A percentile compares a stretch with the other conserved stretches of the same genome.
These are phyloP conservation scores for Tulasnella sp. DNA, from an alignment of 768 basidiomycete species.

Conservation along the genomic window DNA sequence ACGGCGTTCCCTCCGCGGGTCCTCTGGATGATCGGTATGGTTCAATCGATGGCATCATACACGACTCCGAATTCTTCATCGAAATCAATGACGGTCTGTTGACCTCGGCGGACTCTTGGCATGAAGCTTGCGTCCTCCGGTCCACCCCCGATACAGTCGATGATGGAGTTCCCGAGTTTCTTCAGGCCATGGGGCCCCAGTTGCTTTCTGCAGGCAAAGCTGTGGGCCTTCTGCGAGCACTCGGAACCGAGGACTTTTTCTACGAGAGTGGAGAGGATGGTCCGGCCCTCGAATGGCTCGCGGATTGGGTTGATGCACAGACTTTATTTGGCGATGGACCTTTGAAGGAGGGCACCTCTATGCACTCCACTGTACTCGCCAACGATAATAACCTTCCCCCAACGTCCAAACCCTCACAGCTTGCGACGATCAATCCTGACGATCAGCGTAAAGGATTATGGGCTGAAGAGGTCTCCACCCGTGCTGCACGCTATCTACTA, in stretches of 20 bases:
- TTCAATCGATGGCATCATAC: slow-evolving; percentile 40
- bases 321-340: neutral
- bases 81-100: slow-evolving; percentile 59
- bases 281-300: slow-evolving; percentile 22
- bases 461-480: slow-evolving; percentile 25
- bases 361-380: neutral
- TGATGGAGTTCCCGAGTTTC: neutral
- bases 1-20: slow-evolving; percentile 62
- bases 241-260: slow-evolving; percentile 46
- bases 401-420: neutral
- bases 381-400: neutral
- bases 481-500: slow-evolving; percentile 56
- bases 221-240: slow-evolving; percentile 69
- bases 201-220: slow-evolving; percentile 75
- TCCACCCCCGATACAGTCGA: slow-evolving; percentile 36
- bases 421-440: neutral
- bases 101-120: slow-evolving; percentile 78
- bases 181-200: slow-evolving; percentile 32
- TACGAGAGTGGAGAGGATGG: neutral
- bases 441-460: neutral
- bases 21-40: slow-evolving; percentile 42
- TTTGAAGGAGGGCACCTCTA: neutral
- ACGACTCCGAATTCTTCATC: slow-evolving; percentile 79
- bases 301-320: slow-evolving; percentile 22
- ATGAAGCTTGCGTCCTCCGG: slow-evolving; percentile 66